Base-by-base conservation (phyloP, 2,329 filamentous ascomycete species). In the Penicillium sp. region DNA sequence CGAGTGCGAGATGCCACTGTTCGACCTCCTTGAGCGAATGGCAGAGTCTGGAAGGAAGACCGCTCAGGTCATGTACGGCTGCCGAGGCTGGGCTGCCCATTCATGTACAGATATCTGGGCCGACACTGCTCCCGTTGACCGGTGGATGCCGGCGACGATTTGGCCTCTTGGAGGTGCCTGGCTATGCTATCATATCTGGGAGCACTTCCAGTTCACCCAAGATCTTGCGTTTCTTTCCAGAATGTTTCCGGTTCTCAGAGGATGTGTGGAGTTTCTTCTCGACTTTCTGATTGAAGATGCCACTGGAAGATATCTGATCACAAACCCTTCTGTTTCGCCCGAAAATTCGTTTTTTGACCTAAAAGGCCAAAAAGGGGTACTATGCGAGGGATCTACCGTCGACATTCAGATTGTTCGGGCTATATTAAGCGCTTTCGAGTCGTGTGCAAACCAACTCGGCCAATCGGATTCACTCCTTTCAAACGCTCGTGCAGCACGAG, bases 111-210 rank as follows among this genome's bases (percentile, higher is more conserved):
- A 88, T 65, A 83, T 85, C 2, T 88, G 86, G 65, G 86, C 85
- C 0, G 82, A 86, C 60, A 86, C 85, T 0, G 84, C 76, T 0
- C 82, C 84, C 68, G 82, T 83, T 51, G 78, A 79, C 51, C 75
- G 77, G 24, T 80, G 79, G 35, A 71, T 76, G 38, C 81, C 81
- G 70, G 79, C 77, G 12, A 67, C 70, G 45, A 72, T 72, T 45
- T 77, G 74, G 30, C 82, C 80, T 0, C 73, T 83, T 68, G 77
- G 82, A 0, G 80, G 82, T 1, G 84, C 84, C 1, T 88, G 86
- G 86, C 82, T 87, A 77, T 86, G 86, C 79, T 83, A 85, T 61
- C 84, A 88, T 64, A 82, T 88, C 1, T 84, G 80, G 73, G 85
- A 88, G 60, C 80, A 84, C 66, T 88, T 81, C 70, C 81, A 83